phyloP scores from a whole-genome alignment of 805 yeast genomes.

The Komagataella populi region DNA sequence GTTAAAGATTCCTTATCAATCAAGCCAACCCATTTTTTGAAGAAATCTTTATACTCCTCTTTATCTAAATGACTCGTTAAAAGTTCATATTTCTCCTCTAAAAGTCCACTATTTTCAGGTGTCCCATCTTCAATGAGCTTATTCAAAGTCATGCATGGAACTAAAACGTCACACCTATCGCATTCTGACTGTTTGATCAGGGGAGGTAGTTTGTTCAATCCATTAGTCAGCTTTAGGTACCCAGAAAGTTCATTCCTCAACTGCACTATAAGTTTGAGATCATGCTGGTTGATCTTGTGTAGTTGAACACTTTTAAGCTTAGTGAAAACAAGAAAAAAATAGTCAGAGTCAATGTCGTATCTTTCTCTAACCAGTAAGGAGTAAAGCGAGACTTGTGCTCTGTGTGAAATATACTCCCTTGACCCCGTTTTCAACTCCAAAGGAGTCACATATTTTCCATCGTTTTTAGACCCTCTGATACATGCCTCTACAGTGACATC shows the following conservation, averaged over 20 bases:
- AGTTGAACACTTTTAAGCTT: conserved; percentile 40
- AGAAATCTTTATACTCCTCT: conserved; percentile 35
- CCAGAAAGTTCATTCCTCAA: conserved; percentile 59
- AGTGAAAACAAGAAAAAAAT: conserved; percentile 64
- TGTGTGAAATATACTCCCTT: conserved; percentile 47
- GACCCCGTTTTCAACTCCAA: conserved; percentile 86
- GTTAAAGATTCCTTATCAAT: conserved; percentile 64
- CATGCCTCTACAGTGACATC: conserved; percentile 72
- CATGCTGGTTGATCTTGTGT: conserved; percentile 32
- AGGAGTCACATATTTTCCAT: conserved; percentile 49
- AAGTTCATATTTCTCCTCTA: conserved; percentile 28
- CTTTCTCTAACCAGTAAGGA: conserved; percentile 68
- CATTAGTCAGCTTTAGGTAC: conserved; percentile 29
- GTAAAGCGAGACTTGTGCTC: conserved; percentile 79
- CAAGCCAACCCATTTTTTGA: conserved; percentile 59
- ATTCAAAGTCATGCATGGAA: conserved; percentile 53
- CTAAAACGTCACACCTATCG: conserved; percentile 43
- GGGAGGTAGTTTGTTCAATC: conserved; percentile 37
- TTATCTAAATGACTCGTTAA: conserved; percentile 37
- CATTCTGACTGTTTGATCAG: conserved; percentile 38
- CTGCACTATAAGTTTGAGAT: conserved; percentile 55
- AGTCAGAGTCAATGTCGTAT: conserved; percentile 53
- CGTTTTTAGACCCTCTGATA: conserved; percentile 18
- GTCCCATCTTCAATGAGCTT: conserved; percentile 46
- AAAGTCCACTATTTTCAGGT: conserved; percentile 38